Base-by-base conservation (phyloP, 1,284 basidiomycete species). In the Melampsora larici-populina region DNA sequence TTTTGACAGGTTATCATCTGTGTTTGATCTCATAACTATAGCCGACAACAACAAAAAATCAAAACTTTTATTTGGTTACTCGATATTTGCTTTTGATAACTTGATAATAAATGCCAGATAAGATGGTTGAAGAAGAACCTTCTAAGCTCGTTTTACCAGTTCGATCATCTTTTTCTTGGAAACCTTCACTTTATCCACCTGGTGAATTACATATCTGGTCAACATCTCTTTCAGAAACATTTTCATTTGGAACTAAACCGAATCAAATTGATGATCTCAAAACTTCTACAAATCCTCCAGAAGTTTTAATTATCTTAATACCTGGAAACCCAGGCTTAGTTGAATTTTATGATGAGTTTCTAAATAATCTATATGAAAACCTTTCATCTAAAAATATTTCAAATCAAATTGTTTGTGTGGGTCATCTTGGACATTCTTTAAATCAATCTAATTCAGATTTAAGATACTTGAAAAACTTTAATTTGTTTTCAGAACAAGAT, bases 271-370 rank as follows among this genome's bases (percentile, higher is more conserved):
- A n/a, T 58, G n/a, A 58, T n/a, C 8, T 15, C 2, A 58, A 11
- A 17, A 24, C 55, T 24, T 8, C 40, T 9, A 7, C 33, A 75
- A 15, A 15, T 2, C 18, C 24, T n/a, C 73, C 73, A 6, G n/a
- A 55, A 43, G 36, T 67, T 21, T 46, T 76, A 8, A n/a, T 76
- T 21, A 67, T 67, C 51, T n/a, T 76, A 40, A 76, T 76, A 36
- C 73, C 73, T 67, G 73, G 73, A 33, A 76, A 76, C 43, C 73
- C 73, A 18, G 73, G 73, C 17, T 31, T 76, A 33, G 55, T 76
- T 21, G 49, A 67, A 13, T 76, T 76, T 43, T 76, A 76, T 43
- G 51, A 76, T 2, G 36, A 46, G n/a, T 76, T 76, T 24, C 36
- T 76, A 8, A 29, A 40, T 21, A 11, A 58, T n/a, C 24, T 67